These are phyloP conservation scores for Parathielavia appendiculata DNA, from an alignment of 495 filamentous ascomycete genomes.

Conservation along the genomic window DNA sequence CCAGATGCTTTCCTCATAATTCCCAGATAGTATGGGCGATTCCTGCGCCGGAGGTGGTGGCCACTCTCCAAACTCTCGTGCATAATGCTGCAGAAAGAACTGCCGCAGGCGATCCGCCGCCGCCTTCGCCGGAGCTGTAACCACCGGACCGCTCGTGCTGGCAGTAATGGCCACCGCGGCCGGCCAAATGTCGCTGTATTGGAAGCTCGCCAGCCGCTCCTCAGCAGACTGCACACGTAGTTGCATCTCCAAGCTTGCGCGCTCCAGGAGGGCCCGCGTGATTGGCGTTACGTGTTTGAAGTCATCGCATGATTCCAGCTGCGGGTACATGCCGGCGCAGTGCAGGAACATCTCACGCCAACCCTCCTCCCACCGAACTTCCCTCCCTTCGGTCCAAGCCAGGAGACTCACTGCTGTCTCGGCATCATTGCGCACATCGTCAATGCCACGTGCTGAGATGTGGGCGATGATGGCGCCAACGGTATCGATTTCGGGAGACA, in stretches of 20 bases:
- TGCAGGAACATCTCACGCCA: constrained; percentile 67
- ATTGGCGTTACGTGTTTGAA: constrained; percentile 55
- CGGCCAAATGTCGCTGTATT: constrained; percentile 61
- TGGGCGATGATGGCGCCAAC: constrained; percentile 53
- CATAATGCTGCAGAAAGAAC: constrained; percentile 53
- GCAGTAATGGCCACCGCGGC: constrained; percentile 28
- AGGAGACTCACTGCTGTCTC: constrained; percentile 57
- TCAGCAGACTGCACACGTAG: constrained; percentile 58
- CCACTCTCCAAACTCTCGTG: constrained; percentile 51
- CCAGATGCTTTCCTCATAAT: constrained; percentile 52
- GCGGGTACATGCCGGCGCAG: constrained; percentile 58
- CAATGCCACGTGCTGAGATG: constrained; percentile 52
- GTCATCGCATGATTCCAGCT: constrained; percentile 51
- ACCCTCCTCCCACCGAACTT: constrained; percentile 58
- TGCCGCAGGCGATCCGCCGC: constrained; percentile 52
- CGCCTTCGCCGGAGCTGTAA: constrained; percentile 36
- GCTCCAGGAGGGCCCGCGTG: constrained; percentile 59
- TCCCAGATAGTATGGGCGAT: constrained; percentile 33
- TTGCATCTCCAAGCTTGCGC: constrained; percentile 57
- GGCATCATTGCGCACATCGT: constrained; percentile 61
- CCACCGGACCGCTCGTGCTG: constrained; percentile 25
- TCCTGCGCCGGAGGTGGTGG: constrained; percentile 37
- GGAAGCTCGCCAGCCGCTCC: constrained; percentile 52
- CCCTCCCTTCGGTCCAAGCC: constrained; percentile 56
- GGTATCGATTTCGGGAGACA: constrained; percentile 45